Conservation (phyloP, 768 basidiomycete genomes). For the Auriscalpium orientale region DNA sequence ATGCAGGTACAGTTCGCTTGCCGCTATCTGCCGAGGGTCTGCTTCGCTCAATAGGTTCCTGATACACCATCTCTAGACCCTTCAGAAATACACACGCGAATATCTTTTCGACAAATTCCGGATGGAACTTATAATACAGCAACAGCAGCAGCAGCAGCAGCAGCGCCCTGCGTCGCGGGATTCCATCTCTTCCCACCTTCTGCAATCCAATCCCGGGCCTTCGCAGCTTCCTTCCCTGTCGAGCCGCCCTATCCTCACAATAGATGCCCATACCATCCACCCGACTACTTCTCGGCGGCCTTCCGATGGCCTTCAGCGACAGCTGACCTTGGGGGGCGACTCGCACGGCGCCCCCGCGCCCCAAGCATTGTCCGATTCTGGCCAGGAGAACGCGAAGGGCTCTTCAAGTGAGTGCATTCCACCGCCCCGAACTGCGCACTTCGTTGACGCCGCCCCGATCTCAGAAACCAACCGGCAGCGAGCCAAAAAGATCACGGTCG, state of each 20-base stretch:
- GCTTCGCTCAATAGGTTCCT: background rate
- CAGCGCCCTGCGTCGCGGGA: constrained; percentile 23
- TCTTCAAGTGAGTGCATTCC: constrained; percentile 29
- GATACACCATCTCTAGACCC: constrained; percentile 41
- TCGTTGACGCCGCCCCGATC: constrained; percentile 11
- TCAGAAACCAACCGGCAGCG: constrained; percentile 57
- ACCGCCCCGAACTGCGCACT: constrained; percentile 6
- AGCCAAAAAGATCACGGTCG: constrained; percentile 82
- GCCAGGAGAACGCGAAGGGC: constrained; percentile 23
- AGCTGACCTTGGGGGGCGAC: constrained; percentile 28
- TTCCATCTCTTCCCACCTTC: background rate
- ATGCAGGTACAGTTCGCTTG: constrained; percentile 59
- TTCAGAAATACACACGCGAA: constrained; percentile 79
- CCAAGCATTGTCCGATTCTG: constrained; percentile 14
- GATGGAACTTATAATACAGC: constrained; percentile 38
- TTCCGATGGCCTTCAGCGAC: constrained; percentile 31
- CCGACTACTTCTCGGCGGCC: constrained; percentile 8
- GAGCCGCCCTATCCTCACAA: constrained; percentile 12
- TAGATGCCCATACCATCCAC: constrained; percentile 10
- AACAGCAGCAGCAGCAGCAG: constrained; percentile 18
- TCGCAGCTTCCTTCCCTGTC: constrained; percentile 30
- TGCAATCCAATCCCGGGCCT: constrained; percentile 23
- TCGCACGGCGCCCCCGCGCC: constrained; percentile 6
- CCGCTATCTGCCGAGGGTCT: constrained; percentile 11
- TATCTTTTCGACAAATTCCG: constrained; percentile 78